Evolutionary conservation across 2,329 filamentous ascomycete genomes (phyloP).

Genomic region (Thelonectria blattea): DNA sequence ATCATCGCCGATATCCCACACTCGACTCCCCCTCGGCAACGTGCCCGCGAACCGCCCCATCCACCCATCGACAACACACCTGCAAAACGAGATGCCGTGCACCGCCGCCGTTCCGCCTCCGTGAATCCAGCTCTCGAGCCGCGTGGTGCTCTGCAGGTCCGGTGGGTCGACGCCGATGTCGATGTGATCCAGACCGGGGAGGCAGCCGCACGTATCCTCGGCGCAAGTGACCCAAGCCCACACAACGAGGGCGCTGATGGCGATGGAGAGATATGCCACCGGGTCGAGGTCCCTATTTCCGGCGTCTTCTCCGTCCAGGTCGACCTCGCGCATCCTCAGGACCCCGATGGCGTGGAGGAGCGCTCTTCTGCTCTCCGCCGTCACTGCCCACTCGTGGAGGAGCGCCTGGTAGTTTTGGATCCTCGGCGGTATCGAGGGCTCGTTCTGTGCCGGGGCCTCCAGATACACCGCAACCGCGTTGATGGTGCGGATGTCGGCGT

Average conservation of each 20-base stretch:
- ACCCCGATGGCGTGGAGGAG: constrained; percentile 44
- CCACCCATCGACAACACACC: constrained; percentile 38
- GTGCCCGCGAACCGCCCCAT: constrained; percentile 33
- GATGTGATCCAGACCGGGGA: constrained; percentile 33
- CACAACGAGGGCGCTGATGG: constrained; percentile 41
- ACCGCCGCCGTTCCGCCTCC: constrained; percentile 33
- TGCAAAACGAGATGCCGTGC: constrained; percentile 41
- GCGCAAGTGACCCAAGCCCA: constrained; percentile 46
- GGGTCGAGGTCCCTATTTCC: constrained; percentile 39
- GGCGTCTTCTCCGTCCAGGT: constrained; percentile 24
- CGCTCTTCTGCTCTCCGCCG: constrained; percentile 40
- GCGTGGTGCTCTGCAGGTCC: constrained; percentile 34
- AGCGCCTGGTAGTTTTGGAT: constrained; percentile 31
- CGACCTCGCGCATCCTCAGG: constrained; percentile 38
- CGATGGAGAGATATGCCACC: constrained; percentile 42
- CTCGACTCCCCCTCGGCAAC: constrained; percentile 26
- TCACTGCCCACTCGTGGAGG: constrained; percentile 40
- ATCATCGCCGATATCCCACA: constrained; percentile 31
- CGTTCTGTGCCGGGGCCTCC: constrained; percentile 10
- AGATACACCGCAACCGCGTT: constrained; percentile 35
- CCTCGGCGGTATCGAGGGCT: constrained; percentile 24
- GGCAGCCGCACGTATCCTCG: constrained; percentile 37
- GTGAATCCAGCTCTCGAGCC: constrained; percentile 40
- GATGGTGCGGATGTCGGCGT: constrained; percentile 43
- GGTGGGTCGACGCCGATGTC: constrained; percentile 31